Evolutionary conservation across 345 rosid species (phyloP), one percentile per base, ranked within the genome.

Genomic region (Stellera chamaejasme): DNA sequence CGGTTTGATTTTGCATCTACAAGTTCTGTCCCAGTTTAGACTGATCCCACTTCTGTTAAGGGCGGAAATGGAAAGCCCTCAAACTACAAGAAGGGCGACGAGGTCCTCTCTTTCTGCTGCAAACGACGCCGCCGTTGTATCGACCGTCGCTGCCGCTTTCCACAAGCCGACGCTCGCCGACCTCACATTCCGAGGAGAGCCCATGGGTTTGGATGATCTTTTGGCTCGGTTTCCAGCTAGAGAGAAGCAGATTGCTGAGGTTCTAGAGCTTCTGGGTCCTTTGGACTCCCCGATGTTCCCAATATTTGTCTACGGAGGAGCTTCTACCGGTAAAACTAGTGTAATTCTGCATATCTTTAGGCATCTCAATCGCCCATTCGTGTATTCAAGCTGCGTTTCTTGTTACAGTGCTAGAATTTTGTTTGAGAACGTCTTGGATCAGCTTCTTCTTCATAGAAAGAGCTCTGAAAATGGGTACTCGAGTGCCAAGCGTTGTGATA

Each of bases 281-380:
- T 52, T 65, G 43, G 78, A 82, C 67, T 81, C 73, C 52, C 82
- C 85, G 19, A 26, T 48, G 27, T 6, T 48, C 4, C 51, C 4
- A 15, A 19, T 48, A 6, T 48, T 48, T 48, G 4, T 48, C 27
- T 28, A 32, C 9, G 39, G 9, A 32, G 4, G 39, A 32, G 72
- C 84, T 68, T 86, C 93, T 4, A 86, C 88, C 1, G 96, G 95
- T 8, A 92, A 92, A 82, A 92, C 91, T 39, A 79, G 89, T 52
- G 62, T 79, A 43, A 49, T 72, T 75, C 88, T 88, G 55, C 85
- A 88, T 59, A 66, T 75, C 48, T 75, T 92, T 23, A 71, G 64
- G 66, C 81, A 86, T 77, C 90, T 88, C 19, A 75, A 48, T 51
- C 82, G 91, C n/a, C 94, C 95, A 13, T 79, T 92, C 50, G 84